Evolutionary conservation across 805 yeast species (phyloP), one percentile per base, ranked within the genome.

Genomic region (Cyberlindnera euphorbiiphila): DNA sequence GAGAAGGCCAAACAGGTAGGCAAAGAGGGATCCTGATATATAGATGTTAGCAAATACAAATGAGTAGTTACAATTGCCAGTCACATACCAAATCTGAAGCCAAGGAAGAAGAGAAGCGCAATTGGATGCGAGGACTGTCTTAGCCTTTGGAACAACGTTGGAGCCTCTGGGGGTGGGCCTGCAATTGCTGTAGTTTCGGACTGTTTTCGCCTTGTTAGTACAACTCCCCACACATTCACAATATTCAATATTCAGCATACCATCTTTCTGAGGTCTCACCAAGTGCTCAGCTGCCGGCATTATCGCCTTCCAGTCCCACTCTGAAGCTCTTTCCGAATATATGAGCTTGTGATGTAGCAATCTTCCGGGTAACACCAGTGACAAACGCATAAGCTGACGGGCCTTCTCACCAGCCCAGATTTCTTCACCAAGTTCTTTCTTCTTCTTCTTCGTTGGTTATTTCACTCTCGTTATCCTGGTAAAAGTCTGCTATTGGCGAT

Each of bases 41-140:
- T 2, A 16, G 17, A n/a, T 20, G 34, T 37, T 37, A 32, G 30
- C 23, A 19, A 17, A 21, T 5, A 23, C 3, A 15, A 26, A 16
- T 11, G 33, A 29, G 25, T n/a, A 25, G 20, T 21, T 8, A 11
- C n/a, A n/a, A n/a, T n/a, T n/a, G n/a, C n/a, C n/a, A n/a, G n/a
- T n/a, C n/a, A 32, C 59, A 6, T 39, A 61, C 77, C 71, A 5
- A 80, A 39, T 37, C 93, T 65, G 56, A 85, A 73, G 20, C 68
- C 69, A 9, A 86, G 61, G 59, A 69, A 86, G 56, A 74, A 78
- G 5, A 81, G 42, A 7, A 84, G 62, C 2, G 94, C 94, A n/a
- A 83, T 62, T 2, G 95, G 95, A 54, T 85, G 95, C 19, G 93
- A 79, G 5, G 93, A 83, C 53, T 82, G 81, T 24, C 71, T 68